Conservation (phyloP, 768 basidiomycete genomes). For the Kwoniella heveanensis region DNA sequence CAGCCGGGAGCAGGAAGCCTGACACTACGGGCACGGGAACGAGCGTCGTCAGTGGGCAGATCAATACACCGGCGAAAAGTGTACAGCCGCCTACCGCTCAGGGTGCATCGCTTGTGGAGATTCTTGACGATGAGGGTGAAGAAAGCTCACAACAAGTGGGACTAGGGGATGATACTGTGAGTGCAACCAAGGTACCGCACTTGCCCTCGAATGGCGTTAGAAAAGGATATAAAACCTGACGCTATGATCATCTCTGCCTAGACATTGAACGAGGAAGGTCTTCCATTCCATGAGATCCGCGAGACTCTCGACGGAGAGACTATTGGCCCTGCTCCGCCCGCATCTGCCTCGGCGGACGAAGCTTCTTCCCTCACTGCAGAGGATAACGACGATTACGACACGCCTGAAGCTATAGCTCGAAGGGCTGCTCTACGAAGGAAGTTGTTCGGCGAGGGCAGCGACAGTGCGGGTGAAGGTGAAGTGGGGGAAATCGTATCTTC, state of each 20-base stretch:
- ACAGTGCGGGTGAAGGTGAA: slow-evolving; percentile 21
- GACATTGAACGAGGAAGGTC: slow-evolving; percentile 44
- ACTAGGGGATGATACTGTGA: slow-evolving; percentile 17
- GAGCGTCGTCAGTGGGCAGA: too few relatives aligned
- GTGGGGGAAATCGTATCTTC: neutral
- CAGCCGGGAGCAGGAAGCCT: neutral
- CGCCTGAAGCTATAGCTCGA: slow-evolving; percentile 30
- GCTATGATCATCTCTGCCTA: slow-evolving; percentile 12
- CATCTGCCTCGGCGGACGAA: slow-evolving; percentile 5
- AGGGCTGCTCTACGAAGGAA: slow-evolving; percentile 26
- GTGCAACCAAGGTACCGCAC: too few relatives aligned
- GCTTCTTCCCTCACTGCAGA: neutral
- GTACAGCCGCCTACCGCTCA: neutral
- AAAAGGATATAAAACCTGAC: too few relatives aligned
- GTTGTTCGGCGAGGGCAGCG: slow-evolving; percentile 30
- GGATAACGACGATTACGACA: slow-evolving; percentile 33
- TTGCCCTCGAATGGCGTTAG: too few relatives aligned
- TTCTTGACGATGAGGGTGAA: slow-evolving; percentile 12
- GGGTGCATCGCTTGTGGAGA: slow-evolving; percentile 9
- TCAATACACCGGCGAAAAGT: neutral
- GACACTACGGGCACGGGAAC: neutral
- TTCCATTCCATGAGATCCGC: slow-evolving; percentile 48
- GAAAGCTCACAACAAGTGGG: neutral
- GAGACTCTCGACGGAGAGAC: slow-evolving; percentile 34
- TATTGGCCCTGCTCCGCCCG: slow-evolving; percentile 28